Conservation (phyloP, 164 flowering plant species). For the Taxillus chinensis region DNA sequence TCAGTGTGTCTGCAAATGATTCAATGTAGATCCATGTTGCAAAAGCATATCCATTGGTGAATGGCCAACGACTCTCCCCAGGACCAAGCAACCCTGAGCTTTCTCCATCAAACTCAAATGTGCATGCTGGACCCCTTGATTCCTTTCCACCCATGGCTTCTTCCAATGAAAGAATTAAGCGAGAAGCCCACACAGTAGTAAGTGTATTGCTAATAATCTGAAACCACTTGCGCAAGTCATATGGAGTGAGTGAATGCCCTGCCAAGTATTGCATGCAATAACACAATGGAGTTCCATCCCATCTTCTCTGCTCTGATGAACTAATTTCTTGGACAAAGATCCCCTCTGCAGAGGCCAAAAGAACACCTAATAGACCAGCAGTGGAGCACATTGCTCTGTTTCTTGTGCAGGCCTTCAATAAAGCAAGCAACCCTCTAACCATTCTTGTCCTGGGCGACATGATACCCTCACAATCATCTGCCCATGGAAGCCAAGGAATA, state of each 20-base stretch:
- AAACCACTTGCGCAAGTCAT: constrained; percentile 77
- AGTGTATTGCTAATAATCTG: constrained; percentile 55
- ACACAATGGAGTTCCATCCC: constrained; percentile 85
- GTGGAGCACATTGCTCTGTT: constrained; percentile 91
- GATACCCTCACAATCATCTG: constrained; percentile 41
- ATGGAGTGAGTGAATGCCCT: constrained; percentile 79
- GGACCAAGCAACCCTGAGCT: constrained; percentile 98
- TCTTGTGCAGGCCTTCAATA: constrained; percentile 85
- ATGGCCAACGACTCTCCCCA: constrained; percentile 99
- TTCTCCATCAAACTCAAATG: constrained; percentile 99
- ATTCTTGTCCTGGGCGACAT: constrained; percentile 94
- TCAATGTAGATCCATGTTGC: constrained; percentile 98
- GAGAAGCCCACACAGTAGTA: constrained; percentile 57
- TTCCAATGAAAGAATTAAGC: constrained; percentile 68
- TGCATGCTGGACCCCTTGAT: constrained; percentile 76
- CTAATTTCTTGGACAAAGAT: constrained; percentile 46
- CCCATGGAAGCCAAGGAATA: constrained; percentile 81
- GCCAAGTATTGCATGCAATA: constrained; percentile 77
- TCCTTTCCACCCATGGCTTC: constrained; percentile 88
- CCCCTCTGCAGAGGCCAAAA: constrained; percentile 63
- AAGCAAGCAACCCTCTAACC: constrained; percentile 86
- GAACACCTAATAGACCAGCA: constrained; percentile 75
- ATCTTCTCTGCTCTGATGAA: constrained; percentile 28
- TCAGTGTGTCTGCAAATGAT: constrained; percentile 94
- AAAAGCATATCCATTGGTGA: constrained; percentile 87